These are phyloP conservation scores for Mallotus japonicus DNA, from an alignment of 441 rosid genomes.

Conservation along the genomic window DNA sequence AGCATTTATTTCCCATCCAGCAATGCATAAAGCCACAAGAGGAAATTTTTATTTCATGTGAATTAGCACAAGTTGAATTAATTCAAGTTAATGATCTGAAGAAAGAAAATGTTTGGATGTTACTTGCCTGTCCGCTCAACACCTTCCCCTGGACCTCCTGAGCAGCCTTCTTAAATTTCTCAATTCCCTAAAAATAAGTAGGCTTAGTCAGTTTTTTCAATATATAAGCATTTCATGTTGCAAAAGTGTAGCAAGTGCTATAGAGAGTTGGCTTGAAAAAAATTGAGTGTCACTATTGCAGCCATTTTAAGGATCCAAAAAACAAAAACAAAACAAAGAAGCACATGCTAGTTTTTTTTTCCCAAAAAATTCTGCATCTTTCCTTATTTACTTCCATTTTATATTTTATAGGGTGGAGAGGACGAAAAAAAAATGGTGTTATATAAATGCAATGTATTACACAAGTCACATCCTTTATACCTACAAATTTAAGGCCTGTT, in stretches of 20 bases:
- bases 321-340: neutral
- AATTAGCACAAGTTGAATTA: neutral
- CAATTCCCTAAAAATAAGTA: slow-evolving; percentile 67
- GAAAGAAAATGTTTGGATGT: neutral
- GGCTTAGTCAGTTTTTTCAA: neutral
- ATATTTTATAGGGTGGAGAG: neutral
- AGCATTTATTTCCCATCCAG: neutral
- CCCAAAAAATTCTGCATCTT: neutral
- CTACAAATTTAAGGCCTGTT: neutral
- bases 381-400: neutral
- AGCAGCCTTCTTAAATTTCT: slow-evolving; percentile 88
- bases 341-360: neutral
- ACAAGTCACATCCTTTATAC: neutral
- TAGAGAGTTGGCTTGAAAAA: neutral
- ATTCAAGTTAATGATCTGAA: neutral
- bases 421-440: neutral
- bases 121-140: slow-evolving; percentile 73
- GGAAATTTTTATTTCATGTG: neutral
- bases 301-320: neutral
- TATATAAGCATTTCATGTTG: neutral
- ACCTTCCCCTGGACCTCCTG: slow-evolving; percentile 72
- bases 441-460: neutral
- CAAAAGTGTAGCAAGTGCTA: neutral
- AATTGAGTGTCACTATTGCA: neutral
- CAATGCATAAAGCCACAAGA: neutral